These are phyloP conservation scores for Protomyces gravidus DNA, from an alignment of 1,139 yeast species.

Conservation along the genomic window DNA sequence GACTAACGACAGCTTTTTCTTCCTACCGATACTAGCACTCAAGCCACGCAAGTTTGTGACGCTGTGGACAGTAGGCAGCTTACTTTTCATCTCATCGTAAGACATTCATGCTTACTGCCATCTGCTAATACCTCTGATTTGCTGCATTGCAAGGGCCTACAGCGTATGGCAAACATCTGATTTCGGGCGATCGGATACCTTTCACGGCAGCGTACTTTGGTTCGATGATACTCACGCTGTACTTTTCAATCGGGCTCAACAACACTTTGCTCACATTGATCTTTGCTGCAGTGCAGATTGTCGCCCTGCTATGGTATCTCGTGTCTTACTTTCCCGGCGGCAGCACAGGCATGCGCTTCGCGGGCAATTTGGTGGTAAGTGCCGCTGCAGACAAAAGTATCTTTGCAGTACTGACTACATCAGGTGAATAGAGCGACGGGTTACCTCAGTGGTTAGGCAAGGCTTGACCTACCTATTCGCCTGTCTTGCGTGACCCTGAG, in stretches of 20 bases:
- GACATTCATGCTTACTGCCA: background rate
- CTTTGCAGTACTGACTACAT: no score
- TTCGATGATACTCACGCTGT: constrained; percentile 63
- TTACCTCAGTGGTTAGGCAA: no score
- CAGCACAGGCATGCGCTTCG: constrained; percentile 22
- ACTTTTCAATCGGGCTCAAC: constrained; percentile 54
- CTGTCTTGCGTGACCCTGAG: background rate
- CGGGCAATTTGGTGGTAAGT: constrained; percentile 13
- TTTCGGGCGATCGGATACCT: constrained; percentile 69
- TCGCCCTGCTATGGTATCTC: constrained; percentile 84
- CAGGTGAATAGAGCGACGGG: background rate
- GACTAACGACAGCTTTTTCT: constrained; percentile 46
- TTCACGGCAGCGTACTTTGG: constrained; percentile 77
- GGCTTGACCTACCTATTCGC: no score
- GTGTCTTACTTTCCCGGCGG: constrained; percentile 80
- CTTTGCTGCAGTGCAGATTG: constrained; percentile 68
- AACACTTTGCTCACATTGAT: constrained; percentile 73
- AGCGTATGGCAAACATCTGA: constrained; percentile 66
- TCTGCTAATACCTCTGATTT: constrained; percentile 42
- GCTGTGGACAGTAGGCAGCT: constrained; percentile 81
- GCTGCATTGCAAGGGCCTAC: constrained; percentile 91
- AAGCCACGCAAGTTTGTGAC: constrained; percentile 63
- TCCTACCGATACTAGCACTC: constrained; percentile 83
- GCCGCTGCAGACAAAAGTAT: no score
- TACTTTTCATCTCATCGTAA: constrained; percentile 69